Base-by-base conservation (phyloP, 1,139 yeast species). In the Debaryomycetaceae sp. region DNA sequence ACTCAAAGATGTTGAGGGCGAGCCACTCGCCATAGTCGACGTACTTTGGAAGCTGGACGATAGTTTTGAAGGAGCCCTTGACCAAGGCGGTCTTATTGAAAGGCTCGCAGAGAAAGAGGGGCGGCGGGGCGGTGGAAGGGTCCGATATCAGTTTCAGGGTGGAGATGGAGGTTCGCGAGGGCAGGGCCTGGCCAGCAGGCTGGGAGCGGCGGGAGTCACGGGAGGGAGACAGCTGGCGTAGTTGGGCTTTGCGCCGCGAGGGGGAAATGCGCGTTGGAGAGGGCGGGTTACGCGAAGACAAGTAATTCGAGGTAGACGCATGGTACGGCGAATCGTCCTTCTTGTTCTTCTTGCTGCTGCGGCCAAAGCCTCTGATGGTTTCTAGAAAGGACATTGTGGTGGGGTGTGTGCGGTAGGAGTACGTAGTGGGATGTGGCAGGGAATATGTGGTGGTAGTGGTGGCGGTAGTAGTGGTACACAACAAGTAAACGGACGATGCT, bases 21-120 rank as follows among this genome's bases (percentile, higher is more conserved):
- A 90, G 65, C 99, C 99, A 90, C 52, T 90, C 99, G 30, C 87
- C 82, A 37, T 73, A 68, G 47, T 92, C 97, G 15, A 92, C 97
- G 47, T 87, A 90, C 49, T 83, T 85, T 15, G 99, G 98, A 19
- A 85, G 65, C 50, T 83, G 95, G 2, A 90, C 97, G 39, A 90
- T 90, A 1, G 98, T 87, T 45, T 82, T 86, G 60, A 86, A 92
- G 1, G 95, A 82, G n/a, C 99, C 99, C 47, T 90, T 90, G 21
- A 92, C 98, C 27, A 90, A 62, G 0, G 97, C 94, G 0, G 96
- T 83, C 37, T 87, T 78, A 4, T 87, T 92, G 53, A 82, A 92
- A 11, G 97, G 97, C 41, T 87, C 95, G 49, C 93, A 79, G 44
- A 90, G 53, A 48, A 86, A 90, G 28, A 80, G 62, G 8, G 87